Base-by-base conservation (phyloP, 495 filamentous ascomycete genomes). In the Viridothelium virens region DNA sequence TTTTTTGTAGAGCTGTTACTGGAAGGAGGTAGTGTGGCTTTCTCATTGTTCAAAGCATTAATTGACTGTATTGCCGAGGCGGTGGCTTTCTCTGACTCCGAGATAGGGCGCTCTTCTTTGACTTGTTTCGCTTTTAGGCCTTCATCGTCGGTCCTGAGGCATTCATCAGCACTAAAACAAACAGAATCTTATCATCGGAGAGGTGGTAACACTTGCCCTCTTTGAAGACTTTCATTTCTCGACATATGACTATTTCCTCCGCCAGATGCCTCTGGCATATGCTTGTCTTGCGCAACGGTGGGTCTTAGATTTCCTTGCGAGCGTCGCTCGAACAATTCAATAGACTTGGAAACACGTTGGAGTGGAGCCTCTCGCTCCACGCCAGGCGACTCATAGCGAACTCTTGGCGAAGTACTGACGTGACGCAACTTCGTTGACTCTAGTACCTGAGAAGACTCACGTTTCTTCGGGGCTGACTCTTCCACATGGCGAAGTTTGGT, bases 331-430 rank as follows among this genome's bases (percentile, higher is more conserved):
- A 59, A 59, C 25, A 3, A 31, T 36, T 59, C 53, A 36, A 59
- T 14, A 3, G 53, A 59, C 14, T 59, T 59, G 3, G 53, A 59
- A 10, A 59, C 53, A 59, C 31, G 53, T 18, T 33, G 31, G 5
- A 59, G 53, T 59, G 53, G 31, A 59, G 31, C 25, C 36, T 59
- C 25, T 59, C 53, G 53, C 31, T 59, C 53, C 6, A 59, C 14
- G 5, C 53, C 53, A 59, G 18, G 53, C 5, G 53, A 36, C 31
- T 59, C 31, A 6, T 10, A 10, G 5, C 10, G 53, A 6, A 34
- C 53, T 36, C 25, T 7, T 31, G 14, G 3, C 31, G 53, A 36
- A 34, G 53, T 9, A 36, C 11, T 31, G 53, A 18, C 18, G 14
- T 18, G 11, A 6, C 53, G 53, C 5, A 36, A 18, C 36, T 36